Evolutionary conservation across 2,329 filamentous ascomycete genomes (phyloP).

Genomic region (Kalmusia sp.): DNA sequence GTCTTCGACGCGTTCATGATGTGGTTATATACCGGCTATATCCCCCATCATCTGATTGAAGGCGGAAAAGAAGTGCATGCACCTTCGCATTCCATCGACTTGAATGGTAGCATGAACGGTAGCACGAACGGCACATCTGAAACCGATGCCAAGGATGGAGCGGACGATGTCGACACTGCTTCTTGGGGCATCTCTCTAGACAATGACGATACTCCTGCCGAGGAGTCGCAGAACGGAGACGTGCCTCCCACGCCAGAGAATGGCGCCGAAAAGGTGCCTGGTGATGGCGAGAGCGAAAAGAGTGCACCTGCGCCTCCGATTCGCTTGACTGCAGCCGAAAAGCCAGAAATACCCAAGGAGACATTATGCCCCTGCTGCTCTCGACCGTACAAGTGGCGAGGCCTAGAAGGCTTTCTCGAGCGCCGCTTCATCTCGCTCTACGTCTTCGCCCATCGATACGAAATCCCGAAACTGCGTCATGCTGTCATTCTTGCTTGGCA

Average conservation of each 20-base stretch:
- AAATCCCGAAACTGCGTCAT: constrained; percentile 40
- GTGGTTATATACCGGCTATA: constrained; percentile 44
- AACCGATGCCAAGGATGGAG: constrained; percentile 24
- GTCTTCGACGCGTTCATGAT: constrained; percentile 48
- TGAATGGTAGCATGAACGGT: constrained; percentile 21
- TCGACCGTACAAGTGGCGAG: constrained; percentile 45
- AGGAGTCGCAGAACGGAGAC: constrained; percentile 18
- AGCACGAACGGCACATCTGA: constrained; percentile 18
- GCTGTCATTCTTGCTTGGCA: constrained; percentile 44
- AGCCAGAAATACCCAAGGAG: constrained; percentile 43
- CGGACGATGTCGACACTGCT: constrained; percentile 42
- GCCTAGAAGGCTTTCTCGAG: constrained; percentile 45
- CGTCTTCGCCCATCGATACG: constrained; percentile 41
- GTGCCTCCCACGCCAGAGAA: constrained; percentile 10
- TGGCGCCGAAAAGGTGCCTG: constrained; percentile 38
- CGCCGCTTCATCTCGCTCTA: constrained; percentile 45
- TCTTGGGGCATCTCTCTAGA: constrained; percentile 46
- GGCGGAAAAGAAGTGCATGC: constrained; percentile 41
- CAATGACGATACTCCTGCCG: constrained; percentile 32
- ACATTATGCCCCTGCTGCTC: constrained; percentile 45
- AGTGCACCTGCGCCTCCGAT: constrained; percentile 25
- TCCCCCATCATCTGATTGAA: constrained; percentile 46
- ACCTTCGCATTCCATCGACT: constrained; percentile 34
- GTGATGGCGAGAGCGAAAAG: constrained; percentile 38
- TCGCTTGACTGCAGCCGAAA: constrained; percentile 38